A percentile compares a stretch with the other conserved stretches of the same genome.
These are phyloP conservation scores for Trametes sp. DNA, from an alignment of 1,284 basidiomycete species.

Conservation along the genomic window DNA sequence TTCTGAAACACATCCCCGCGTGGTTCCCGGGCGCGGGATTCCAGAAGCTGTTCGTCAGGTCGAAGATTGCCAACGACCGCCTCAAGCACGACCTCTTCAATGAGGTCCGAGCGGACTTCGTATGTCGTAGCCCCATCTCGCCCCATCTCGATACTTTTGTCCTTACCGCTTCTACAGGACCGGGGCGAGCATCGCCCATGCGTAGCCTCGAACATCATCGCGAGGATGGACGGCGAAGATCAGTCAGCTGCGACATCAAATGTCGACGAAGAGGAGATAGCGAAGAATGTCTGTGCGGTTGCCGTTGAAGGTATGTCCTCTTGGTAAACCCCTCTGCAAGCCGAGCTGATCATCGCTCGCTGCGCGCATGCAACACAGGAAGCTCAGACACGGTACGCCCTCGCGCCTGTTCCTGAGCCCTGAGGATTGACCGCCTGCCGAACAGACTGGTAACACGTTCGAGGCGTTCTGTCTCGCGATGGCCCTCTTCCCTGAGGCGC, in stretches of 20 bases:
- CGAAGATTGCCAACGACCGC: constrained; percentile 8
- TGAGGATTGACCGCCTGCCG: too few relatives aligned
- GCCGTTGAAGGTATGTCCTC: constrained; percentile 16
- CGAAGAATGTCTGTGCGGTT: constrained; percentile 2
- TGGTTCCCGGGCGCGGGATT: constrained; percentile 28
- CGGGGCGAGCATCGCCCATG: not conserved
- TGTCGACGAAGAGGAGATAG: not conserved
- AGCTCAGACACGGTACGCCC: constrained; percentile 30
- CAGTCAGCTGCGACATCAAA: too few relatives aligned
- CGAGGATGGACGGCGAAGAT: not conserved
- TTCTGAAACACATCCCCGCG: constrained; percentile 22
- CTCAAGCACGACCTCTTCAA: constrained; percentile 10
- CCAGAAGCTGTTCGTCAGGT: constrained; percentile 11
- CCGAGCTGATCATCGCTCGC: too few relatives aligned
- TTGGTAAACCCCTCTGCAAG: too few relatives aligned
- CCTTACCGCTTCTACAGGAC: too few relatives aligned
- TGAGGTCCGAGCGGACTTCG: constrained; percentile 1
- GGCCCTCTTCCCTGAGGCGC: constrained; percentile 37
- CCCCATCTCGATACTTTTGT: too few relatives aligned
- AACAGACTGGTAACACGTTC: not conserved
- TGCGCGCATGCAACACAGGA: constrained; percentile 12
- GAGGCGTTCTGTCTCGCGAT: constrained; percentile 37
- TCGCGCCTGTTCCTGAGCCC: too few relatives aligned
- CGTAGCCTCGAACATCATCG: not conserved
- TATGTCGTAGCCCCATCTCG: too few relatives aligned